Base-by-base conservation (phyloP, 441 rosid species). In the Brassica balearica region DNA sequence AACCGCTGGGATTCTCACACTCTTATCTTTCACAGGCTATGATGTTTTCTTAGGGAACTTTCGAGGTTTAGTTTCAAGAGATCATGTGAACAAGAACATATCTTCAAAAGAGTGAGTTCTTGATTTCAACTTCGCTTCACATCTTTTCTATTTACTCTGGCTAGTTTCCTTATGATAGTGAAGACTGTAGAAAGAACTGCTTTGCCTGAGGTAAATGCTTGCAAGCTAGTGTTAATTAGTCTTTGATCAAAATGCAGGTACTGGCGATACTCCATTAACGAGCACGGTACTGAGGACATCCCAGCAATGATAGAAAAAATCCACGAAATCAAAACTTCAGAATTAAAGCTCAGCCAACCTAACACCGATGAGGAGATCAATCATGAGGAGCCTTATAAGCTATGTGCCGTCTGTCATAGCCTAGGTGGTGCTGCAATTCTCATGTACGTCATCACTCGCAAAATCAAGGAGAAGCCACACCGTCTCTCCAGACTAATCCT, bases 271-370 rank as follows among this genome's bases (percentile, higher is more conserved):
- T 93, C 98, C 20, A 81, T 96, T 80, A 96, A 96, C 75, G 99
- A 96, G 85, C 98, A 93, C 64, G 99, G 98, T 4, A 90, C 86
- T 8, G 90, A 89, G 78, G 99, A 96, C 80, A 87, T 92, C 67
- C 99, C 99, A 29, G 98, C 99, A 46, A 88, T 96, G 91, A 86
- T 91, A 63, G 93, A 93, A 86, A 93, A 96, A 87, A 89, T 96
- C 79, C 94, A 96, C 11, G 86, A 93, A 59, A 88, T 93, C 53
- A 96, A 96, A 85, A 92, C 90, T 73, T 84, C 92, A 12, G 98
- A 96, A 80, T 75, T 96, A 77, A 92, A 84, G 76, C 82, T 90
- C 41, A 80, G 78, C 82, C 88, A 87, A 64, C 92, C 95, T 14
- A 91, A 84, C 77, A 4, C 60, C 2, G 82, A 79, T 56, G 93